Percentiles rank a stretch among this genome's conserved stretches.
phyloP scores from a whole-genome alignment of 1,284 basidiomycete genomes.

The Afroboletus lepidellus region DNA sequence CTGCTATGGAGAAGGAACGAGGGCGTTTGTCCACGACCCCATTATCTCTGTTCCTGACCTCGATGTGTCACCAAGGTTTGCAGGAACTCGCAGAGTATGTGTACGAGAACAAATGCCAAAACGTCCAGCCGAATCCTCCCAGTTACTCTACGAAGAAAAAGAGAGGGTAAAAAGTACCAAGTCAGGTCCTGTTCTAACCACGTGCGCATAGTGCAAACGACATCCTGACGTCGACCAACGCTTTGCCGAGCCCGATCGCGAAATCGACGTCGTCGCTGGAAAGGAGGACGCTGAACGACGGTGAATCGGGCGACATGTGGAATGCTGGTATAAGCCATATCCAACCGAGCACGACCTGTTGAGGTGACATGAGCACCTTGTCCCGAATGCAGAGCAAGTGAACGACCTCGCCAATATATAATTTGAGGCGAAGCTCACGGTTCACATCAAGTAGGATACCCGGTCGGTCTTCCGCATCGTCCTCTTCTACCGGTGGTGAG shows the following conservation, averaged over 20 bases:
- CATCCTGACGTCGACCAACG: slow-evolving; percentile 64
- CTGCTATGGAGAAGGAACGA: too few relatives aligned
- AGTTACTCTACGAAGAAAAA: too few relatives aligned
- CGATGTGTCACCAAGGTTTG: too few relatives aligned
- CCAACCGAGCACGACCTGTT: slow-evolving; percentile 75
- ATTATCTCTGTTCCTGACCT: too few relatives aligned
- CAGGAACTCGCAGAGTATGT: too few relatives aligned
- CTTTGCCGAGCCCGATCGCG: slow-evolving; percentile 65
- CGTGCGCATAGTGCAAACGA: slow-evolving; percentile 40
- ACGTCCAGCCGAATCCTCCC: too few relatives aligned
- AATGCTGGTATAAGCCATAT: slow-evolving; percentile 82
- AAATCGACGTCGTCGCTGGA: slow-evolving; percentile 72
- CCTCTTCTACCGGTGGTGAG: not conserved
- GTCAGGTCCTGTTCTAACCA: not conserved
- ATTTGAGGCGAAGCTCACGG: slow-evolving; percentile 74
- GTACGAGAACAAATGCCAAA: too few relatives aligned
- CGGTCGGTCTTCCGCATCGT: slow-evolving; percentile 7
- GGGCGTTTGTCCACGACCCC: too few relatives aligned
- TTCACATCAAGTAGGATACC: slow-evolving; percentile 65
- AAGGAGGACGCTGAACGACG: slow-evolving; percentile 36
- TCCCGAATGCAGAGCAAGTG: not conserved
- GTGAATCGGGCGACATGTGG: slow-evolving; percentile 51
- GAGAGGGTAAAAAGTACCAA: not conserved
- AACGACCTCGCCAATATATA: slow-evolving; percentile 70
- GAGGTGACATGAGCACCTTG: slow-evolving; percentile 4